Conservation (phyloP, 805 yeast species). For the Myxozyma vanderwaltii region DNA sequence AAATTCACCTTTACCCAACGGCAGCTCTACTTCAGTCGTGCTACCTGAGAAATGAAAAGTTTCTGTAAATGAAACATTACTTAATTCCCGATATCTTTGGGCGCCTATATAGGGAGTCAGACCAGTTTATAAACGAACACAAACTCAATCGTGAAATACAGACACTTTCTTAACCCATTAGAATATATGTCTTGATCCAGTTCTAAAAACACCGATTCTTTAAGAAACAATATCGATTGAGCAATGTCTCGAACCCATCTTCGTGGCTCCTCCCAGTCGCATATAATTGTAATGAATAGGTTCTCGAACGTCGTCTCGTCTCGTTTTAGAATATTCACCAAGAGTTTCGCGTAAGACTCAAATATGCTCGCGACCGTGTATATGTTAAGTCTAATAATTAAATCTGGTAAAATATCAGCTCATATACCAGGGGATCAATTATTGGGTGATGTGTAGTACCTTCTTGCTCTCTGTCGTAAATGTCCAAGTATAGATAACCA, state of each 20-base stretch:
- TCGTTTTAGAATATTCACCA: slow-evolving; percentile 13
- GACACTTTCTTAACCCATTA: slow-evolving; percentile 28
- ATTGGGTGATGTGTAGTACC: slow-evolving; percentile 8
- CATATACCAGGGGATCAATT: background rate
- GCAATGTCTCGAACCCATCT: slow-evolving; percentile 30
- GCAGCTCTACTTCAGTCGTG: slow-evolving; percentile 32
- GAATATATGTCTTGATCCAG: slow-evolving; percentile 22
- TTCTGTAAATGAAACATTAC: slow-evolving; percentile 17
- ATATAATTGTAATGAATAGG: slow-evolving; percentile 16
- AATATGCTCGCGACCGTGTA: slow-evolving; percentile 22
- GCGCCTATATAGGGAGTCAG: slow-evolving; percentile 26
- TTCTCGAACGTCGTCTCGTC: slow-evolving; percentile 11
- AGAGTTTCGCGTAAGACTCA: slow-evolving; percentile 8
- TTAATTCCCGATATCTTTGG: slow-evolving; percentile 30
- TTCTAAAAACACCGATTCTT: slow-evolving; percentile 6
- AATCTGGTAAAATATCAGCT: slow-evolving; percentile 9
- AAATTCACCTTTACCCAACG: slow-evolving; percentile 40
- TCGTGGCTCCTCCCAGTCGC: slow-evolving; percentile 31
- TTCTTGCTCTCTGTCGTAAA: slow-evolving; percentile 36
- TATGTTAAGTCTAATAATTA: slow-evolving; percentile 18
- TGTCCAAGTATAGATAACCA: slow-evolving; percentile 39
- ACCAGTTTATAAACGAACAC: background rate
- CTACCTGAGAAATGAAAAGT: slow-evolving; percentile 11
- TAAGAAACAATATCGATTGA: slow-evolving; percentile 14
- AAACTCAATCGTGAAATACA: background rate